Conservation (phyloP, 225 moss, liverwort and hornwort genomes). For the Polytrichum commune region DNA sequence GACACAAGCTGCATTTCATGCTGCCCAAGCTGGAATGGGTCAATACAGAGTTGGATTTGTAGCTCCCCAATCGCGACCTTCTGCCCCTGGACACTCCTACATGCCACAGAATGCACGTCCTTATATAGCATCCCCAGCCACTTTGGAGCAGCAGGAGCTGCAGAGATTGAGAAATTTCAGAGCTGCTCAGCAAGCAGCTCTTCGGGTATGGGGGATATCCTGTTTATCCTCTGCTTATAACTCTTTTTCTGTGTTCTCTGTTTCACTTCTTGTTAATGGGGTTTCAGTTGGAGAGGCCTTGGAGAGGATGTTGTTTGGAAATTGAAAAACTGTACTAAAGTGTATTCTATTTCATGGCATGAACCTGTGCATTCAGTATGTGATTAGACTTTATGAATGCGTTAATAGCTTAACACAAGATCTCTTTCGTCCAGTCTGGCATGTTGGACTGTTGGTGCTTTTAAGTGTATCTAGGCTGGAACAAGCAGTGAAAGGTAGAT, state of each 20-base stretch:
- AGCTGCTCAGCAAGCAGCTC: constrained; percentile 56
- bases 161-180: constrained; percentile 72
- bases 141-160: constrained; percentile 79
- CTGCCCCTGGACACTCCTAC: constrained; percentile 46
- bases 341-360: too few species aligned
- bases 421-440: too few species aligned
- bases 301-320: too few species aligned
- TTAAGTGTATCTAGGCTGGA: too few species aligned
- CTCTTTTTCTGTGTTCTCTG: not conserved
- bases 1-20: constrained; percentile 27
- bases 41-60: constrained; percentile 35
- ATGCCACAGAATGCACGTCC: constrained; percentile 48
- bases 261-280: too few species aligned
- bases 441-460: too few species aligned
- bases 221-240: not conserved
- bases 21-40: constrained; percentile 39
- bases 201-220: constrained; percentile 30
- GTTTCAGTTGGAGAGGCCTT: too few species aligned
- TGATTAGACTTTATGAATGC: too few species aligned
- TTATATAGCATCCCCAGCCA: constrained; percentile 39
- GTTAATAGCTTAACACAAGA: too few species aligned
- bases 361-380: too few species aligned
- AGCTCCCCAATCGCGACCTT: constrained; percentile 33
- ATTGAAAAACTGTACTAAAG: too few species aligned
- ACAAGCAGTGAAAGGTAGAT: too few species aligned